Conservation (phyloP, 2,329 filamentous ascomycete species). For the Orbilia quercus region DNA sequence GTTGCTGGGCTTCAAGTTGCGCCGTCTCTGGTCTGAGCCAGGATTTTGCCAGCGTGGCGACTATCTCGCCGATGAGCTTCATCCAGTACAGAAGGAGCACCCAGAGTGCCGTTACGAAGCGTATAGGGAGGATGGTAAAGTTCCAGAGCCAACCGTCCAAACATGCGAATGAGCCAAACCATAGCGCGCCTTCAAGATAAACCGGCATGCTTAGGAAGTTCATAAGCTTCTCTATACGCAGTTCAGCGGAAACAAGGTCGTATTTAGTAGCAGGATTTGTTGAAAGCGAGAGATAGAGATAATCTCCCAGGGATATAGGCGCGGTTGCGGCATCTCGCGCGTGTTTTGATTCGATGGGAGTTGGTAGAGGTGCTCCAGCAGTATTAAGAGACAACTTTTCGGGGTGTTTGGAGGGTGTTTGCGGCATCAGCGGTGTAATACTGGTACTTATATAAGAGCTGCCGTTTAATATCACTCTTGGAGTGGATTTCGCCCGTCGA, state of each 20-base stretch:
- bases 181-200: slow-evolving; percentile 83
- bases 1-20: slow-evolving; percentile 40
- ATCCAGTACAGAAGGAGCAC: slow-evolving; percentile 83
- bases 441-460: slow-evolving; percentile 36
- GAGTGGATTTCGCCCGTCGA: slow-evolving; percentile 44
- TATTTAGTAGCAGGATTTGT: slow-evolving; percentile 49
- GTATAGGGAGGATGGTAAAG: slow-evolving; percentile 91
- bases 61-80: slow-evolving; percentile 69
- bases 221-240: slow-evolving; percentile 89
- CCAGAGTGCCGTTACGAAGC: slow-evolving; percentile 82
- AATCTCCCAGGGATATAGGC: slow-evolving; percentile 50
- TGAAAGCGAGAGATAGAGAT: slow-evolving; percentile 48
- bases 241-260: slow-evolving; percentile 79
- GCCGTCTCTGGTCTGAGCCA: slow-evolving; percentile 49
- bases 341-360: slow-evolving; percentile 21
- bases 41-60: slow-evolving; percentile 55
- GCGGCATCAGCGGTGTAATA: slow-evolving; percentile 36
- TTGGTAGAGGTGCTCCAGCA: slow-evolving; percentile 14
- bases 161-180: slow-evolving; percentile 89
- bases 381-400: slow-evolving; percentile 21
- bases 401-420: slow-evolving; percentile 26
- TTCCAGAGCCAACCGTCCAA: slow-evolving; percentile 96
- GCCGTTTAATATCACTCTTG: slow-evolving; percentile 36
- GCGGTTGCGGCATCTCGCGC: slow-evolving; percentile 28
- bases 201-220: slow-evolving; percentile 87